These are phyloP conservation scores for Xylariaceae sp. DNA, from an alignment of 2,329 filamentous ascomycete species.

Conservation along the genomic window DNA sequence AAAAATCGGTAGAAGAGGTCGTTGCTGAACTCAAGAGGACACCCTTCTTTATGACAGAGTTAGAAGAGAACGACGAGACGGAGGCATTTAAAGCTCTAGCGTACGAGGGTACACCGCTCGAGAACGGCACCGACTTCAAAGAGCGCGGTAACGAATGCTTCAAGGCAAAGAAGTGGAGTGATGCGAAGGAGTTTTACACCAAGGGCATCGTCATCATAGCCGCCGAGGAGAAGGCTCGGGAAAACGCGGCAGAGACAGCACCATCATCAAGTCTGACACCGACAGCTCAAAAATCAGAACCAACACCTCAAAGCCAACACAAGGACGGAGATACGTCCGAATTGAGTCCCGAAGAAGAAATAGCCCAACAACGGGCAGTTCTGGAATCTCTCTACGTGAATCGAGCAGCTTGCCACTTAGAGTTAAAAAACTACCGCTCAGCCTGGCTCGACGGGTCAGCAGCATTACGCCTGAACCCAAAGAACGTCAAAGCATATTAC, in stretches of 20 bases:
- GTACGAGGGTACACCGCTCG: conserved; percentile 84
- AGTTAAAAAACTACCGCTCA: conserved; percentile 81
- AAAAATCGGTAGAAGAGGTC: conserved; percentile 53
- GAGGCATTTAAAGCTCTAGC: conserved; percentile 86
- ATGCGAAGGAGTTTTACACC: conserved; percentile 87
- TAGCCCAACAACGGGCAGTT: conserved; percentile 49
- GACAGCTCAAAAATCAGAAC: conserved; percentile 11
- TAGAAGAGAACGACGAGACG: conserved; percentile 79
- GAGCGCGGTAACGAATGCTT: conserved; percentile 91
- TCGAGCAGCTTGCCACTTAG: conserved; percentile 83
- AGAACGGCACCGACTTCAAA: conserved; percentile 81
- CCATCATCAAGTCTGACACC: conserved; percentile 24
- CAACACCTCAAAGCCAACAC: conserved; percentile 41
- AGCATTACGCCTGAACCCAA: conserved; percentile 72
- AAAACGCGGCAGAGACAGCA: conserved; percentile 47
- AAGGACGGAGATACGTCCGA: conserved; percentile 18
- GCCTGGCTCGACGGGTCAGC: conserved; percentile 81
- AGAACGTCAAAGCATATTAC: conserved; percentile 88
- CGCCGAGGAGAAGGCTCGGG: conserved; percentile 61
- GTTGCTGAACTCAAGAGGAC: conserved; percentile 55
- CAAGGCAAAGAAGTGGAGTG: conserved; percentile 65
- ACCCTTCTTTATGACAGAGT: conserved; percentile 93
- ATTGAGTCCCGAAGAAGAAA: conserved; percentile 53
- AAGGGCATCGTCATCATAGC: conserved; percentile 76
- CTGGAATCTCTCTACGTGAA: conserved; percentile 81